Evolutionary conservation across 2,329 filamentous ascomycete genomes (phyloP).

Genomic region (Claviceps capensis): DNA sequence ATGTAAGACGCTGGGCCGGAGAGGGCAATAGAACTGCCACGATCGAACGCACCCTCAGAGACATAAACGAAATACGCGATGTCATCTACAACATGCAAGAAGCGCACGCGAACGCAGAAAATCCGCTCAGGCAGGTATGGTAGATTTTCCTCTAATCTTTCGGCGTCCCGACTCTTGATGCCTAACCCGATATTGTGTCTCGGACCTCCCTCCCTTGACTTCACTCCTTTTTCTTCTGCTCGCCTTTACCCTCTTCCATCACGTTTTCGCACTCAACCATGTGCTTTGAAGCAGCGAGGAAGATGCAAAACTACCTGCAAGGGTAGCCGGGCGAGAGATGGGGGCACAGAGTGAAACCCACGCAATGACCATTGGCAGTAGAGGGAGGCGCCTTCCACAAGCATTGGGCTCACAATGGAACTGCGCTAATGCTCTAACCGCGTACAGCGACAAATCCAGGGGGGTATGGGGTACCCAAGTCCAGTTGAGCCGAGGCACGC

Average conservation of each 20-base stretch:
- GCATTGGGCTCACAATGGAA: constrained; percentile 8
- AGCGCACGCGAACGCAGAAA: constrained; percentile 23
- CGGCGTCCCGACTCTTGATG: not conserved
- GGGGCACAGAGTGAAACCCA: not conserved
- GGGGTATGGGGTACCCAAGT: not conserved
- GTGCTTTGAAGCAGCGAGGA: not conserved
- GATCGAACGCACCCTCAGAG: constrained; percentile 55
- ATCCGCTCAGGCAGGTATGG: constrained; percentile 20
- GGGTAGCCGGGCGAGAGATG: not conserved
- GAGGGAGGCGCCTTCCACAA: constrained; percentile 2
- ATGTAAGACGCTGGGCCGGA: constrained; percentile 62
- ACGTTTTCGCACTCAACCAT: not conserved
- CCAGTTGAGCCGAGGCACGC: not conserved
- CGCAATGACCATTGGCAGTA: not conserved
- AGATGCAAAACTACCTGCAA: constrained; percentile 2
- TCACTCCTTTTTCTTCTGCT: not conserved
- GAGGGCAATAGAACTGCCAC: constrained; percentile 63
- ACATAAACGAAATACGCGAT: constrained; percentile 50
- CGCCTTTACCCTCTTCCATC: not conserved
- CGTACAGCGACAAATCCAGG: constrained; percentile 7
- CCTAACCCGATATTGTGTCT: no score
- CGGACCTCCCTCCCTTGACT: no score
- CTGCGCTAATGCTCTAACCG: constrained; percentile 7
- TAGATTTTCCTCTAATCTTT: not conserved
- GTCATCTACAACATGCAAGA: constrained; percentile 40